Evolutionary conservation across 257 asterid species (phyloP), one percentile per base, ranked within the genome.

Genomic region (Fraxinus excelsior): DNA sequence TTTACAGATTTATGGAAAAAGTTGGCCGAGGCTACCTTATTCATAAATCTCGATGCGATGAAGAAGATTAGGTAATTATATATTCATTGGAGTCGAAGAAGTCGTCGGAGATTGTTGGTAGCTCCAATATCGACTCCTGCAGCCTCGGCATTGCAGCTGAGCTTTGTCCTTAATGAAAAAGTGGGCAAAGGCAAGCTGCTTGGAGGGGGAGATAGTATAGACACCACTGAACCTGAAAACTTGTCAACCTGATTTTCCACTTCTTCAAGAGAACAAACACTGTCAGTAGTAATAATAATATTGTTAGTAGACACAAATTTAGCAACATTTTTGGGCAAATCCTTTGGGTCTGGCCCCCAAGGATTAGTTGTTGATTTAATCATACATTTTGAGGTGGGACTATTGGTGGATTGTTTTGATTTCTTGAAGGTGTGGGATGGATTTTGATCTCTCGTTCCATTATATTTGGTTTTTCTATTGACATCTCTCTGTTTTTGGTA

Each of bases 131-230:
- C 89, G 7, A 64, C 3, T 53, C 79, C 85, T n/a, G 80, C 89
- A 25, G 87, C 90, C 78, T 74, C 72, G 19, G 18, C 51, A 13
- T 3, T 42, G 51, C 51, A 42, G 51, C 51, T 42, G 42, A 82
- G 86, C 85, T 88, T 90, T 29, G 88, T 87, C 94, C 91, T 86
- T 83, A 92, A 34, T 13, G 86, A 84, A 83, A 93, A 93, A 25
- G 85, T 88, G 75, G 98, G 98, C 90, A 94, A 82, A 70, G 98
- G 98, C 91, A 94, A 75, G 90, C 98, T 90, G 78, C 96, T 91
- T 28, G 98, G 97, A 28, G 97, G 96, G 70, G 98, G 92, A 69
- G 96, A 88, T 4, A 84, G 60, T 0, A 80, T 65, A 69, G 81
- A 80, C 71, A 72, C 79, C 84, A 65, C 81, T 5, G 80, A 82